These are phyloP conservation scores for Chlamydomonas asymmetrica DNA, from an alignment of 139 green algal species.

Conservation along the genomic window DNA sequence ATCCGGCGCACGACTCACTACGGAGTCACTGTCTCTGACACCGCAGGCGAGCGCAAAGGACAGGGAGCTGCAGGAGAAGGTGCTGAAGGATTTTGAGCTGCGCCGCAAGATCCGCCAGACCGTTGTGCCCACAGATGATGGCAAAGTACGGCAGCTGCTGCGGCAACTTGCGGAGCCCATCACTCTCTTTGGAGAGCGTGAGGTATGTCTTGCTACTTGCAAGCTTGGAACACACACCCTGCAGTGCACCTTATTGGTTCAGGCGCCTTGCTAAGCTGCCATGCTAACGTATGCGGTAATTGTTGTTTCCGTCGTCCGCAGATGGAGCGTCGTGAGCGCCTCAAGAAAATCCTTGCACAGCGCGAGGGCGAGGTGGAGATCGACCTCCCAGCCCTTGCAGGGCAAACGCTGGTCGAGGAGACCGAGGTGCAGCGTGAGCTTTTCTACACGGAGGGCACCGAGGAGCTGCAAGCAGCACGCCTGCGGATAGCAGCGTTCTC, in stretches of 20 bases:
- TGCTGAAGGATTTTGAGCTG: conserved; percentile 79
- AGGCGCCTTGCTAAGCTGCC: no score
- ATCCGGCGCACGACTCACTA: no score
- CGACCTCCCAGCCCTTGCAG: conserved; percentile 22
- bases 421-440: conserved; percentile 62
- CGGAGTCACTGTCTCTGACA: no score
- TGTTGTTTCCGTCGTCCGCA: no score
- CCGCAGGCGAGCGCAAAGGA: conserved; percentile 42
- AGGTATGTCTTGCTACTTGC: conserved; percentile 50
- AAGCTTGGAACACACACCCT: neutral
- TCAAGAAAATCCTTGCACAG: conserved; percentile 79
- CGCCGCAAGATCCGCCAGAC: conserved; percentile 54
- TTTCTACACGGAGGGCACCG: conserved; percentile 93
- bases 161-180: conserved; percentile 84
- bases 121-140: conserved; percentile 78
- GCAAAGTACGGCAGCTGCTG: conserved; percentile 75
- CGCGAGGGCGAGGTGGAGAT: conserved; percentile 58
- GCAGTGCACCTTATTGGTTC: no score
- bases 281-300: no score
- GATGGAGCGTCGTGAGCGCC: conserved; percentile 88
- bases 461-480: conserved; percentile 61
- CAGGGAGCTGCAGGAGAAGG: conserved; percentile 62
- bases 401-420: conserved; percentile 55
- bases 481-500: conserved; percentile 75
- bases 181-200: conserved; percentile 94